A percentile compares a stretch with the other conserved stretches of the same genome.
These are phyloP conservation scores for Candida arabinofermentans DNA, from an alignment of 805 yeast genomes.

Conservation along the genomic window DNA sequence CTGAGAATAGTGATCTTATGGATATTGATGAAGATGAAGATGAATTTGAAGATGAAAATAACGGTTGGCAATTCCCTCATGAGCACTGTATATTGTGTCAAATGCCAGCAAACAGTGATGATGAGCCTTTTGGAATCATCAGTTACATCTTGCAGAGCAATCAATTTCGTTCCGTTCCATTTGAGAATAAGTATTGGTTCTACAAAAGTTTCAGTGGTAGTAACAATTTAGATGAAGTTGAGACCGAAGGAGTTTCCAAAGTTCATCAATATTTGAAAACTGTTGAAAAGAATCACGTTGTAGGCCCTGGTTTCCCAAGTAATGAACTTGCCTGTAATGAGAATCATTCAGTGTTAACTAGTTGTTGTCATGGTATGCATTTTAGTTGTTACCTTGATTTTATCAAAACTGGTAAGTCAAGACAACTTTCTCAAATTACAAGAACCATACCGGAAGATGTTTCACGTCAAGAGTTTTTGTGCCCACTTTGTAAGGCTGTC, in stretches of 20 bases:
- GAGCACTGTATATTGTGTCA: slow-evolving; percentile 80
- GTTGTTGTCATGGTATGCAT: slow-evolving; percentile 97
- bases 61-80: slow-evolving; percentile 67
- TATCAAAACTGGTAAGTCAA: slow-evolving; percentile 48
- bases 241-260: slow-evolving; percentile 11
- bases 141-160: slow-evolving; percentile 56
- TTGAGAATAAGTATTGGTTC: slow-evolving; percentile 61
- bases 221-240: slow-evolving; percentile 34
- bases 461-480: slow-evolving; percentile 68
- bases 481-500: slow-evolving; percentile 88
- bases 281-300: slow-evolving; percentile 36
- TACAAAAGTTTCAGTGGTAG: slow-evolving; percentile 55
- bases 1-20: slow-evolving; percentile 23
- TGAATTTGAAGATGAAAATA: slow-evolving; percentile 31
- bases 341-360: slow-evolving; percentile 49
- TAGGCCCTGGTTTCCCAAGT: slow-evolving; percentile 71
- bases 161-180: slow-evolving; percentile 61
- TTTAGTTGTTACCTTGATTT: slow-evolving; percentile 68
- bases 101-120: slow-evolving; percentile 55
- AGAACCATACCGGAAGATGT: slow-evolving; percentile 76
- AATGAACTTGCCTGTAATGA: slow-evolving; percentile 33
- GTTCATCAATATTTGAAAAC: slow-evolving; percentile 36
- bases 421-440: slow-evolving; percentile 65
- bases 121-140: slow-evolving; percentile 73
- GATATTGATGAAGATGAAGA: slow-evolving; percentile 43